Evolutionary conservation across 2,329 filamentous ascomycete species (phyloP), one percentile per base, ranked within the genome.

Genomic region (Fusarium sp.): DNA sequence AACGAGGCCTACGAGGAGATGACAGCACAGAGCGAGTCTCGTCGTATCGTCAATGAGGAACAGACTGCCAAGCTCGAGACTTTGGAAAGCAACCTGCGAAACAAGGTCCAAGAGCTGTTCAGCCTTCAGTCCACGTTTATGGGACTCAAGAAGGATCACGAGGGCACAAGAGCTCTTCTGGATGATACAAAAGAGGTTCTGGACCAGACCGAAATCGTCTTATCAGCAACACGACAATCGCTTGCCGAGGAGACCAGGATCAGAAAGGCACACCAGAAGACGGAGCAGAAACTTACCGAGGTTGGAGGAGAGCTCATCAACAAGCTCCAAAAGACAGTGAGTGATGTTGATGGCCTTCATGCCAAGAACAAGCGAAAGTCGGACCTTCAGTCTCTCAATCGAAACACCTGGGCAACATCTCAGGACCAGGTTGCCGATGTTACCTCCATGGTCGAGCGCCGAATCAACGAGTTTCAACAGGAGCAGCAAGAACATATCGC

Each of bases 61-160:
- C 95, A 98, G 75, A 87, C 90, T 9, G 94, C 95, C 71, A 95
- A 93, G 78, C 94, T 99, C 46, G 93, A 97, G 75, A 94, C 93
- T 0, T 90, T 98, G 81, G 96, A 99, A 77, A 87, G 87, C 37
- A 97, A 96, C 74, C 83, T 99, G 55, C 89, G 93, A 22, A 96
- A 97, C 81, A 98, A 97, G 77, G 90, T 96, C 3, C 94, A 98
- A 74, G 94, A 99, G 77, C 84, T 99, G 0, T 94, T 97, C 77
- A 88, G 89, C 13, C 82, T 98, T 37, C 97, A 92, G 1, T 93
- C 91, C 41, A 94, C 89, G 68, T 97, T 98, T 77, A 94, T 94
- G 80, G 89, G 87, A 1, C 80, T 98, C 72, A 97, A 96, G 79
- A 94, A 94, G 75, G 94, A 97, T 64, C 92, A 96, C 64, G 95